Conservation (phyloP, 2,329 filamentous ascomycete species). For the Fusarium annulatum region DNA sequence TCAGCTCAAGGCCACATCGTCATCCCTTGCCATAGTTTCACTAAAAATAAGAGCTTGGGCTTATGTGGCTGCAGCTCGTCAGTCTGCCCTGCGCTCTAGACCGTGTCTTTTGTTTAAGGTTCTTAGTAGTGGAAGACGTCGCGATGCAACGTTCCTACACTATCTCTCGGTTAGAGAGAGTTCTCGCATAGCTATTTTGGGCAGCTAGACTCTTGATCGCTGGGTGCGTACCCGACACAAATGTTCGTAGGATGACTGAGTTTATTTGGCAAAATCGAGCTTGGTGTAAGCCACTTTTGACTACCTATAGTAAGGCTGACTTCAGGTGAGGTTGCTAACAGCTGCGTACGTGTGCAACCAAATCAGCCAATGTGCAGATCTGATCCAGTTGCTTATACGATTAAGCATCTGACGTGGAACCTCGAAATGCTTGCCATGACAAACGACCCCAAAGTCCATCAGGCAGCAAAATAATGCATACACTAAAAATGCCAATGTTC, state of each 20-base stretch:
- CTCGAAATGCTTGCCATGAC: neutral
- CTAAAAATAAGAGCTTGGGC: conserved; percentile 19
- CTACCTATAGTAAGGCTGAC: neutral
- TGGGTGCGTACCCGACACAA: neutral
- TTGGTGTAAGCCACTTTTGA: neutral
- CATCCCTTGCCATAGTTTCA: conserved; percentile 11
- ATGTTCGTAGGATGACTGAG: neutral
- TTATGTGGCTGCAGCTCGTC: conserved; percentile 22
- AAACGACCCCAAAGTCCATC: neutral
- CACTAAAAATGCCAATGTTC: conserved; percentile 1
- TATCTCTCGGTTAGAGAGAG: conserved; percentile 8
- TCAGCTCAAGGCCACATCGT: conserved; percentile 8
- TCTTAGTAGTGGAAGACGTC: conserved; percentile 9
- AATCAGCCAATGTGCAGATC: conserved; percentile 1
- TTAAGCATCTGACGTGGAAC: conserved; percentile 19
- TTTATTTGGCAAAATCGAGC: neutral
- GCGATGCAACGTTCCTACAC: conserved; percentile 28
- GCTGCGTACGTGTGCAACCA: neutral
- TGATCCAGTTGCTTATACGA: neutral
- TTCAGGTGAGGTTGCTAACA: neutral
- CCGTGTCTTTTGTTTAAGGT: conserved; percentile 8
- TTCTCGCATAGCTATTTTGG: conserved; percentile 19
- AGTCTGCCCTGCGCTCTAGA: conserved; percentile 6
- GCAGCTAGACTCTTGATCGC: neutral
- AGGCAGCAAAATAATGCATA: conserved; percentile 17